These are phyloP conservation scores for Eurotiales sp. DNA, from an alignment of 2,329 filamentous ascomycete genomes.

Conservation along the genomic window DNA sequence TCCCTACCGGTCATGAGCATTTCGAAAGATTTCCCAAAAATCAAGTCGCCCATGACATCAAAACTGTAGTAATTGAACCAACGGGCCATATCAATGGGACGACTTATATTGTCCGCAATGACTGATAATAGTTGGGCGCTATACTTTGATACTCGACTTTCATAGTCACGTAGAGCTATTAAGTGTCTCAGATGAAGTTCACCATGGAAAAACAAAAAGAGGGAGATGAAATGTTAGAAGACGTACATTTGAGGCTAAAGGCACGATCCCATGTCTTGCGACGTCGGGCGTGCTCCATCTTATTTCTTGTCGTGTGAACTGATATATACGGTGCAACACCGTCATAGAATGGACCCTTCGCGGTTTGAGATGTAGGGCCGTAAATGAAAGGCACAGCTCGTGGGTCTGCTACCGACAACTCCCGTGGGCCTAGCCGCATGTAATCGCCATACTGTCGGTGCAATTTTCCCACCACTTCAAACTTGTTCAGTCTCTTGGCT, in stretches of 20 bases:
- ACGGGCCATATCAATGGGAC: conserved; percentile 17
- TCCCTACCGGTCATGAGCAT: conserved; percentile 26
- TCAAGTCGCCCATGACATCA: conserved; percentile 36
- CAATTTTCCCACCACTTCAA: conserved; percentile 19
- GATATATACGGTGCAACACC: conserved; percentile 12
- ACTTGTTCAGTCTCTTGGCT: conserved; percentile 21
- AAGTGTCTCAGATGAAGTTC: neutral
- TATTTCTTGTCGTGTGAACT: conserved; percentile 14
- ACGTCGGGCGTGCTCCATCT: conserved; percentile 13
- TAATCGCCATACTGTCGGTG: conserved; percentile 15
- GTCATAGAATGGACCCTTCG: conserved; percentile 14
- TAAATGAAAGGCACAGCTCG: conserved; percentile 10
- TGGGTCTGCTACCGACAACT: conserved; percentile 14
- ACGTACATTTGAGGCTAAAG: conserved; percentile 27
- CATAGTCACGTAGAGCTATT: conserved; percentile 13
- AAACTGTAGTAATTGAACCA: conserved; percentile 25
- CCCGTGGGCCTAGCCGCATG: conserved; percentile 14
- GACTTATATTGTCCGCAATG: conserved; percentile 7
- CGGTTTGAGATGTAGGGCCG: conserved; percentile 10
- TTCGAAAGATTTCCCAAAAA: conserved; percentile 34
- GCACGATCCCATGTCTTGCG: conserved; percentile 22
- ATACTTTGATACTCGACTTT: conserved; percentile 12
- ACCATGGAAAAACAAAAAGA: neutral
- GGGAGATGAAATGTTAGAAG: neutral
- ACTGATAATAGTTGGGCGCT: conserved; percentile 11